Base-by-base conservation (phyloP, 345 rosid genomes). In the Capsella bursapastoris region DNA sequence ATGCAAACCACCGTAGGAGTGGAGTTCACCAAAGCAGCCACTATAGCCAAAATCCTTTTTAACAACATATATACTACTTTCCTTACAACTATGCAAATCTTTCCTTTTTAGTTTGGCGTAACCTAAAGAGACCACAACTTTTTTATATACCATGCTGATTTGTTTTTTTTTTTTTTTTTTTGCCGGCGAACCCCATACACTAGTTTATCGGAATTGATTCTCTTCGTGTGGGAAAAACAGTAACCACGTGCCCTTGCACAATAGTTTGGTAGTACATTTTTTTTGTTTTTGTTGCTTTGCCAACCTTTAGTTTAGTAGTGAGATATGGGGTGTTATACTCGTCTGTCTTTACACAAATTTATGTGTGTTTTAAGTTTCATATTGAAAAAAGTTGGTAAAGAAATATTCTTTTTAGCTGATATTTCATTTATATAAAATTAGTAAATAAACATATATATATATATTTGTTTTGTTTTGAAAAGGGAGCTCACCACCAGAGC, bases 21-120 rank as follows among this genome's bases (percentile, higher is more conserved):
- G 80, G 80, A 76, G 40, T 69, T 76, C 70, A 69, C 57, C 74
- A 62, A 76, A 61, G 80, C 59, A 43, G 62, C 79, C 80, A 69
- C 80, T 62, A 76, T n/a, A 32, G 25, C 70, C 27, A 53, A 22
- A 53, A 56, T 43, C 57, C 38, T 63, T 62, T 62, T 64, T 4
- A 50, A 22, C 55, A 49, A 2, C 6, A 57, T 43, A 25, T 73
- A 27, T 35, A 49, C 37, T 44, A 55, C 16, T 64, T 51, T 63
- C 12, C 22, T 59, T 50, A 14, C 14, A 38, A 50, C 12, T 60
- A 71, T 60, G 18, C 50, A 50, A 22, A 43, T 11, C 32, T 50
- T 71, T 71, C 48, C 47, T 55, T 44, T 25, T 34, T 34, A 7
- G 49, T 45, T 31, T 64, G 34, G 68, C 62, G 35, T 18, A 32